Evolutionary conservation across 768 basidiomycete genomes (phyloP), one percentile per base, ranked within the genome.

Genomic region (Tylopilus cervinicoccineus): DNA sequence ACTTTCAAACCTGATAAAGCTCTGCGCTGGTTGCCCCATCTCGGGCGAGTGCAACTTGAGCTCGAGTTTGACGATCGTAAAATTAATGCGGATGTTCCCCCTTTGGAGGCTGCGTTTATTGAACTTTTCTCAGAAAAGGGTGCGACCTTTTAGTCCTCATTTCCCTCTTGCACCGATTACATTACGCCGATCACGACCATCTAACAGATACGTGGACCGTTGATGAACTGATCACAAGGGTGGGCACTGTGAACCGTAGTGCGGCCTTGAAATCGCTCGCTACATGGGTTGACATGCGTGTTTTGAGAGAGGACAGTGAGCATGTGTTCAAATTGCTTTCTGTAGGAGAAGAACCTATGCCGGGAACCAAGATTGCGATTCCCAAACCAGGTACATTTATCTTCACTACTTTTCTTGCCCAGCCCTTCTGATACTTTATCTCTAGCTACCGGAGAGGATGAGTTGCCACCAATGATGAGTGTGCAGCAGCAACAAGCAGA

Each of bases 1-100:
- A 72, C 75, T 12, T 88, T 92, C 71, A 96, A 96, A 61, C 92
- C 93, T 0, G 93, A 96, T 68, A 97, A 98, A 72, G 80, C 77
- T 51, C 77, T 99, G 28, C 80, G 82, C 39, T 98, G 92, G 87
- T 65, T 97, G 6, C 86, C 92, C 10, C 87, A 94, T 61, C 78
- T 96, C 12, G 95, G 96, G 0, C 89, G 84, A 2, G 80, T 95
- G 32, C 76, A 80, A 29, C 65, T 99, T 43, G 83, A 90, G 45
- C 70, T 98, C 7, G 81, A 92, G 59, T 74, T 98, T 3, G 76
- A 84, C 57, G 95, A 97, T 63, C 84, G 92, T 12, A 80, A 71
- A 5, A 50, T 96, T 28, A 79, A 80, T 19, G 80, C 79, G 4
- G 84, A 91, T 36, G 91, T 90, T 4, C 82, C 84, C 2, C 91